Base-by-base conservation (phyloP, 495 filamentous ascomycete species). In the Aspergillus heteromorphus region DNA sequence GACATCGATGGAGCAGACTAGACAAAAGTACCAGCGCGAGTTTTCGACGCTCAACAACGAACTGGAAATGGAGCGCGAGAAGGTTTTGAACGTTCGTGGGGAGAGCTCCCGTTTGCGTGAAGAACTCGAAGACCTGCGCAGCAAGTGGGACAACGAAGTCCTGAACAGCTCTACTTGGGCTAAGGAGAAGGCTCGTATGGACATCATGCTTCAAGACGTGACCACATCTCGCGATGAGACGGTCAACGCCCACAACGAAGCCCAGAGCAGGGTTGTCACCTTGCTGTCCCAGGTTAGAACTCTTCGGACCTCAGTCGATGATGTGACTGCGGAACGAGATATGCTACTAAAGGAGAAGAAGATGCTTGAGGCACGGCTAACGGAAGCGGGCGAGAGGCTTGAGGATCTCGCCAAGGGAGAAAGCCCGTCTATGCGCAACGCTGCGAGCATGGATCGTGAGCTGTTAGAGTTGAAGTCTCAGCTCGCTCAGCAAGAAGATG, bases 111-210 rank as follows among this genome's bases (percentile, higher is more conserved):
- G 89, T 23, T 79, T 98, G 43, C 84, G 95, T 4, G 93, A 97
- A 63, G 93, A 98, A 66, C 81, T 97, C 14, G 93, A 98, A 58
- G 90, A 95, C 58, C 84, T 97, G 18, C 86, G 93, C 47, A 90
- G 86, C 55, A 97, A 97, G 67, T 98, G 95, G 95, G 95, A 98
- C 65, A 88, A 98, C 62, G 93, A 98, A 70, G 91, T 97, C 17
- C 84, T 98, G 62, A 98, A 98, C 65, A 92, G 88, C 69, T 95
- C 91, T 0, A 93, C 93, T 1, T 98, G 93, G 93, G 91, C 91
- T 29, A 98, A 98, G 74, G 93, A 98, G 74, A 98, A 98, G 73
- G 78, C 89, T 4, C 84, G 93, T 6, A 78, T 98, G 53, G 95
- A 97, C 61, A 84, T 91, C 40, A 95, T 90, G 13, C 79, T 98